Evolutionary conservation across 208 protist species (phyloP).

Genomic region (Balamuthia mandrillaris): DNA sequence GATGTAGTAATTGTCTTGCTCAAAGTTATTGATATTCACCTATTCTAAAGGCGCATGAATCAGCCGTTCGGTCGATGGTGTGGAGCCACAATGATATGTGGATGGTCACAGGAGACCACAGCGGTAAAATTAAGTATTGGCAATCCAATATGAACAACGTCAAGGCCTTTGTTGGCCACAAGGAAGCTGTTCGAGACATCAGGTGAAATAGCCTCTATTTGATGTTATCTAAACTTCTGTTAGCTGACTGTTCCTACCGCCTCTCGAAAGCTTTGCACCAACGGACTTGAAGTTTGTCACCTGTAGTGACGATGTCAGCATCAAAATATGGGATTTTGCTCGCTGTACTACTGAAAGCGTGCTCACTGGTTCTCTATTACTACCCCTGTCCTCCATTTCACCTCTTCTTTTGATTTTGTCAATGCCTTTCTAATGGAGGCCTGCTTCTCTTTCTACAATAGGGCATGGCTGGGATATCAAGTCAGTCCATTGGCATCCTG

Average conservation of each 20-base stretch:
- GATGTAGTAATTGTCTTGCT: background rate
- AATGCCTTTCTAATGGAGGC: background rate
- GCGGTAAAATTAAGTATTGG: conserved; percentile 82
- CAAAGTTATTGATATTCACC: background rate
- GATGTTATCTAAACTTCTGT: background rate
- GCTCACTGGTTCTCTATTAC: background rate
- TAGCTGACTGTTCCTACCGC: background rate
- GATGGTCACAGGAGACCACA: conserved; percentile 78
- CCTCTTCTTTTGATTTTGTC: background rate
- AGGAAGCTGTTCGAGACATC: conserved; percentile 60
- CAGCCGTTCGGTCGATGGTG: conserved; percentile 71
- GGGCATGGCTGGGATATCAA: conserved; percentile 85
- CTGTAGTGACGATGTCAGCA: conserved; percentile 72
- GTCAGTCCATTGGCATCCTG: conserved; percentile 80
- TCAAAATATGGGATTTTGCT: conserved; percentile 76
- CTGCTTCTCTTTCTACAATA: background rate
- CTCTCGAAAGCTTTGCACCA: conserved; percentile 63
- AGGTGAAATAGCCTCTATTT: background rate
- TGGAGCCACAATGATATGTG: conserved; percentile 81
- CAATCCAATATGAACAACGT: conserved; percentile 81
- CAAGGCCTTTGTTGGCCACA: conserved; percentile 69
- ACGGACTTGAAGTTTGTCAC: conserved; percentile 78
- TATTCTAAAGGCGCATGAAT: conserved; percentile 71
- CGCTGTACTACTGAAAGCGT: conserved; percentile 43
- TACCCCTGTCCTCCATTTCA: background rate